Conservation (phyloP, 2,329 filamentous ascomycete genomes). For the Microcyclosporella mali region DNA sequence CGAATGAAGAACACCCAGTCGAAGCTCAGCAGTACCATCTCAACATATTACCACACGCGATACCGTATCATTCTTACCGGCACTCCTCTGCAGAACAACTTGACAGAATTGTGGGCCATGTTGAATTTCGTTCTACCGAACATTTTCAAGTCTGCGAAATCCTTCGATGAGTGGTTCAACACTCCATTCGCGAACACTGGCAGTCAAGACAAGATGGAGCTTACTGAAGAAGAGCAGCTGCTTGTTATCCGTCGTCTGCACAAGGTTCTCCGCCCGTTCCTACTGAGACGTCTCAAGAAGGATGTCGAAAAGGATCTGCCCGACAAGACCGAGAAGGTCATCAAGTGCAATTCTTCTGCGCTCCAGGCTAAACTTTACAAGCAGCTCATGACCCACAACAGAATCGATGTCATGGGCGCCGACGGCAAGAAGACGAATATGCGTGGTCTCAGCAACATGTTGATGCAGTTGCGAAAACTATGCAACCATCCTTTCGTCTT, state of each 20-base stretch:
- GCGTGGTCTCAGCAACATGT: constrained; percentile 97
- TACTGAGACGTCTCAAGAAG: constrained; percentile 97
- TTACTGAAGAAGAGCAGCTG: constrained; percentile 98
- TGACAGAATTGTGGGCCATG: constrained; percentile 93
- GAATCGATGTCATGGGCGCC: constrained; percentile 86
- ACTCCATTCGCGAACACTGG: constrained; percentile 98
- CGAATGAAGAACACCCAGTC: constrained; percentile 99
- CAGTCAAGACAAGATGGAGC: constrained; percentile 96
- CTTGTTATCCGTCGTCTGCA: constrained; percentile 96
- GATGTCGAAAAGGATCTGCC: constrained; percentile 98
- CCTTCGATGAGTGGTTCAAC: constrained; percentile 99
- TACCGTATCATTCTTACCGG: constrained; percentile 96
- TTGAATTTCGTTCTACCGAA: constrained; percentile 97
- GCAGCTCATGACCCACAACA: constrained; percentile 94
- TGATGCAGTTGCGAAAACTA: constrained; percentile 97
- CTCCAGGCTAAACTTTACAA: constrained; percentile 92
- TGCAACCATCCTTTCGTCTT: constrained; percentile 99
- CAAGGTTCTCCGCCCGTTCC: constrained; percentile 94
- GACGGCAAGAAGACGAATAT: constrained; percentile 93
- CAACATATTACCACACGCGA: constrained; percentile 87
- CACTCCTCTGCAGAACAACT: constrained; percentile 94
- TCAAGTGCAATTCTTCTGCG: constrained; percentile 98
- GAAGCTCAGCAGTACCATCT: constrained; percentile 90
- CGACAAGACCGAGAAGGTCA: constrained; percentile 97
- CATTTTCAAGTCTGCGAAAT: constrained; percentile 98